A percentile compares a stretch with the other conserved stretches of the same genome.
Evolutionary conservation across 352 stramenopile genomes (phyloP).

Genomic region (Phytophthora citricola): DNA sequence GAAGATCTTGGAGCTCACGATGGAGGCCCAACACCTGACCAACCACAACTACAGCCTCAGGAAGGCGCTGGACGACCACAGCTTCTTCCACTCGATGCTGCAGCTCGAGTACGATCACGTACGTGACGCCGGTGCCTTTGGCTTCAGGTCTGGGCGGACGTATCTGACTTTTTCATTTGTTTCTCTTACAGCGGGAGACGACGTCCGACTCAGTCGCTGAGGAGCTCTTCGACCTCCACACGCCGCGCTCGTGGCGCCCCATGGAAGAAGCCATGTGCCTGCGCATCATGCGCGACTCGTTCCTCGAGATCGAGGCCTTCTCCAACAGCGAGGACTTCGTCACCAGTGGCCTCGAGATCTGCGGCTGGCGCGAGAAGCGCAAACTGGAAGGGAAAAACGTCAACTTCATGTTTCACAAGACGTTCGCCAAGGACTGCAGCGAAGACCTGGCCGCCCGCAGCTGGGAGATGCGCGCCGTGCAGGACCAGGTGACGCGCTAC

Average conservation of each 20-base stretch:
- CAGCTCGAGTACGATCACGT: constrained; percentile 69
- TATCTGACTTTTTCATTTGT: constrained; percentile 8
- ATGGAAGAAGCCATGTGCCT: constrained; percentile 49
- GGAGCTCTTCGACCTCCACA: constrained; percentile 38
- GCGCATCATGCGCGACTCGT: constrained; percentile 58
- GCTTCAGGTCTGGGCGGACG: constrained; percentile 1
- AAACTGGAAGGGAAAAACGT: constrained; percentile 60
- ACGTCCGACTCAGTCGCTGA: constrained; percentile 25
- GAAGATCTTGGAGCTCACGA: constrained; percentile 43
- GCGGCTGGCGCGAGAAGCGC: constrained; percentile 65
- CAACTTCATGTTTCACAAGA: constrained; percentile 72
- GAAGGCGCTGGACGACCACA: constrained; percentile 56
- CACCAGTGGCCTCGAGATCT: constrained; percentile 61
- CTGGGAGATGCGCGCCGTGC: constrained; percentile 62
- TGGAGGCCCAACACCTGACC: constrained; percentile 52
- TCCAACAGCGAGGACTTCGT: constrained; percentile 57
- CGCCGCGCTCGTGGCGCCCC: constrained; percentile 44
- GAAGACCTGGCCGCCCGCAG: constrained; percentile 55
- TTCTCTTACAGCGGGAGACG: constrained; percentile 39
- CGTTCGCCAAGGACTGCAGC: constrained; percentile 58
- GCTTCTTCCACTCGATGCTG: constrained; percentile 69
- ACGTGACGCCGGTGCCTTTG: constrained; percentile 23
- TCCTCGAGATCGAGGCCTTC: constrained; percentile 57
- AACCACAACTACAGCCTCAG: constrained; percentile 63
- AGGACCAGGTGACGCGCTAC: constrained; percentile 64